Conservation (phyloP, 352 stramenopile species). For the Globisporangium takayamanum region DNA sequence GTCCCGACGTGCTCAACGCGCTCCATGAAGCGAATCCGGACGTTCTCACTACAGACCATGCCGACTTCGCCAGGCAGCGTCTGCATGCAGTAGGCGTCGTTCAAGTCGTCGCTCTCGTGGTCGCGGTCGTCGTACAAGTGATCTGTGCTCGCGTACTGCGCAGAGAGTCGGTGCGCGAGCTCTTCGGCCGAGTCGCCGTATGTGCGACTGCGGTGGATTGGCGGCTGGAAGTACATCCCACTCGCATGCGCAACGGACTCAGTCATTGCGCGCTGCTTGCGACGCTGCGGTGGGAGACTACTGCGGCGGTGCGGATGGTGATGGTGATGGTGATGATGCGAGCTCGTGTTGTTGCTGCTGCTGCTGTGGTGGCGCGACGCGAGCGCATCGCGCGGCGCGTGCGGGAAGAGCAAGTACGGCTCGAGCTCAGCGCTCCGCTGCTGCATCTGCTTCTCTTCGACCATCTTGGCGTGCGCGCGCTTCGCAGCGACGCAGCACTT, state of each 20-base stretch:
- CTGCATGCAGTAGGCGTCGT: conserved; percentile 27
- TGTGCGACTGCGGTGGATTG: conserved; percentile 6
- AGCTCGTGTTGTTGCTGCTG: neutral
- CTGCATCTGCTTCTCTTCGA: conserved; percentile 38
- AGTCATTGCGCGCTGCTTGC: conserved; percentile 13
- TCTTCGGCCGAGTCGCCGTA: conserved; percentile 4
- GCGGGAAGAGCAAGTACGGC: conserved; percentile 6
- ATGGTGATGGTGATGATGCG: neutral
- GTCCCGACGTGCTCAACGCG: conserved; percentile 41
- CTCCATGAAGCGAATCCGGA: conserved; percentile 50
- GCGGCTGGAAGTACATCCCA: conserved; percentile 23
- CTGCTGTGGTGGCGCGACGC: neutral
- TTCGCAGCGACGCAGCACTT: conserved; percentile 71
- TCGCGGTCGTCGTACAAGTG: conserved; percentile 19
- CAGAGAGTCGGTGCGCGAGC: conserved; percentile 8
- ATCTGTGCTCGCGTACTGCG: conserved; percentile 17
- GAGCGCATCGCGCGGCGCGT: conserved; percentile 1
- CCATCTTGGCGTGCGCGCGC: conserved; percentile 60
- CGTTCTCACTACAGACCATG: conserved; percentile 53
- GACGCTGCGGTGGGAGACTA: conserved; percentile 8
- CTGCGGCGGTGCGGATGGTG: conserved; percentile 1
- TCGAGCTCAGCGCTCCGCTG: conserved; percentile 14
- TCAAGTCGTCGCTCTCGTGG: conserved; percentile 13
- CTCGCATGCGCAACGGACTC: conserved; percentile 14
- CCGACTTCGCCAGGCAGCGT: conserved; percentile 63